Evolutionary conservation across 805 yeast genomes (phyloP).

Genomic region (Blastobotrys americana): DNA sequence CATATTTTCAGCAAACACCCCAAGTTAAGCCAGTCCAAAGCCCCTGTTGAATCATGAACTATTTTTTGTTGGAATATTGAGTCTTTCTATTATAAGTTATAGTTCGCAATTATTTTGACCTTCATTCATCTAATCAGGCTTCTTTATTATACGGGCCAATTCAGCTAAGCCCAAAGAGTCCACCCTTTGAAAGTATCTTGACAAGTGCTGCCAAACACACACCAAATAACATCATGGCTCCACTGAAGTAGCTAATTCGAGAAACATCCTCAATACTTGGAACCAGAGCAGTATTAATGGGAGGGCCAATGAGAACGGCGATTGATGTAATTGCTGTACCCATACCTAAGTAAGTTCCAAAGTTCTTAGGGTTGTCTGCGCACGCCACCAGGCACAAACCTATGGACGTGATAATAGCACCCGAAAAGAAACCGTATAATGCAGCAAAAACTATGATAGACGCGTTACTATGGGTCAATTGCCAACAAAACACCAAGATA

Average conservation of each 20-base stretch:
- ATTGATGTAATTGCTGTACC: neutral
- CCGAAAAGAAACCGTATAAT: conserved; percentile 49
- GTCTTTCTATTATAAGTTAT: too few relatives aligned
- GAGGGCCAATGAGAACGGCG: neutral
- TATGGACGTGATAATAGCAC: conserved; percentile 49
- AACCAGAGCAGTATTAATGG: neutral
- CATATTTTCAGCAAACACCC: neutral
- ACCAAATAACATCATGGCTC: neutral
- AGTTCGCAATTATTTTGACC: too few relatives aligned
- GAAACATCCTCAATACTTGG: neutral
- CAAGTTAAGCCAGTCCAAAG: too few relatives aligned
- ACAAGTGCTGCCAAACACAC: neutral
- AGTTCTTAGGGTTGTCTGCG: neutral
- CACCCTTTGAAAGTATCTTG: too few relatives aligned
- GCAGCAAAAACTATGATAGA: conserved; percentile 41
- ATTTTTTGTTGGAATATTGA: too few relatives aligned
- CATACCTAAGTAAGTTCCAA: neutral
- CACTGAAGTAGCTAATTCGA: neutral
- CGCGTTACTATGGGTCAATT: conserved; percentile 11
- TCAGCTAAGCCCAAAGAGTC: too few relatives aligned
- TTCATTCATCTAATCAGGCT: too few relatives aligned
- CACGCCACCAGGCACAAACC: conserved; percentile 45
- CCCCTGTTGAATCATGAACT: too few relatives aligned
- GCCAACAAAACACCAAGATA: conserved; percentile 23
- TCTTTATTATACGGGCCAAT: too few relatives aligned